Percentiles rank a stretch among this genome's conserved stretches.
phyloP scores from a whole-genome alignment of 805 yeast species.

The Metschnikowia hibisci region DNA sequence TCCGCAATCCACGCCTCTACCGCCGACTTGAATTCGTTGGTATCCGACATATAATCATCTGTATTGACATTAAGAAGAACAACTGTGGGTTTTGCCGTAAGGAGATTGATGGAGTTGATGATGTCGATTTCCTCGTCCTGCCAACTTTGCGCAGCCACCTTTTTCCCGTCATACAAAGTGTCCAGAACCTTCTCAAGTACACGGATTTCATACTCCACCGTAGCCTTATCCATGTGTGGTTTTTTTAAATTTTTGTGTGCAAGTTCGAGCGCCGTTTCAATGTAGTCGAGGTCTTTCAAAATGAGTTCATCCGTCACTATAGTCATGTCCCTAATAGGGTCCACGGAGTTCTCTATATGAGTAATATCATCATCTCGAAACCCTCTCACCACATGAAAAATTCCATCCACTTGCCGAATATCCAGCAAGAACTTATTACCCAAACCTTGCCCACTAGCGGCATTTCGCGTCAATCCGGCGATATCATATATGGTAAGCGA shows the following conservation, averaged over 20 bases:
- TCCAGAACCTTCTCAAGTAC: constrained; percentile 32
- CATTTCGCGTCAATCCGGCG: constrained; percentile 97
- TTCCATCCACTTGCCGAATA: constrained; percentile 96
- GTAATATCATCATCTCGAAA: constrained; percentile 30
- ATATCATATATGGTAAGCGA: constrained; percentile 90
- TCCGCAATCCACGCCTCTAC: constrained; percentile 64
- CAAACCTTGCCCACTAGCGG: constrained; percentile 93
- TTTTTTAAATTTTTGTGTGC: constrained; percentile 26
- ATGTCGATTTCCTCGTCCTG: constrained; percentile 57
- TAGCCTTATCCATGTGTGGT: constrained; percentile 25
- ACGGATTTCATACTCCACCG: constrained; percentile 25
- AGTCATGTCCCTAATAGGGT: constrained; percentile 19
- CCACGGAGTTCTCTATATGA: constrained; percentile 19
- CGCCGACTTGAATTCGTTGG: constrained; percentile 47
- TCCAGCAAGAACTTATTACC: constrained; percentile 97
- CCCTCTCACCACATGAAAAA: constrained; percentile 95
- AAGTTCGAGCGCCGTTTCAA: constrained; percentile 46
- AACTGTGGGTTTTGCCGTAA: constrained; percentile 88
- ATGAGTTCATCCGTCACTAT: constrained; percentile 53
- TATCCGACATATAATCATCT: constrained; percentile 55
- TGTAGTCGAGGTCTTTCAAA: constrained; percentile 58
- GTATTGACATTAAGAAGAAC: constrained; percentile 71
- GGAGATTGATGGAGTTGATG: constrained; percentile 64
- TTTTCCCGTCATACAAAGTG: constrained; percentile 45
- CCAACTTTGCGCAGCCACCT: constrained; percentile 62